phyloP scores from a whole-genome alignment of 768 basidiomycete genomes.

The Kwoniella europaea region DNA sequence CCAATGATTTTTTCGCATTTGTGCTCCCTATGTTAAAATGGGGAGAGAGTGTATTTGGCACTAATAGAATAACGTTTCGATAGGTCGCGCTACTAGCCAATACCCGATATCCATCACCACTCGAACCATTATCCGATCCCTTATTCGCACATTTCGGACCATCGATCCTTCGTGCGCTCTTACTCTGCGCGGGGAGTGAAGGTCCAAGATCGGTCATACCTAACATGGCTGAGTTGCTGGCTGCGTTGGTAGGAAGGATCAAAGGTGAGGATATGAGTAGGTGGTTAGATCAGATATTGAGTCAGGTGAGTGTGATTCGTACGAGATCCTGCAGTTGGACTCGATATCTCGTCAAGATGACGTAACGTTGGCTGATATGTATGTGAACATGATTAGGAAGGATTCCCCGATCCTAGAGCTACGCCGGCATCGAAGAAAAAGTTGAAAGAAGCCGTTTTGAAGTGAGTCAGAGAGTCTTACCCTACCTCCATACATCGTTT shows the following conservation, averaged over 20 bases:
- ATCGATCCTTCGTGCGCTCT: slow-evolving; percentile 69
- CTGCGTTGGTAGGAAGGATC: slow-evolving; percentile 68
- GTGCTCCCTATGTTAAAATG: too few relatives aligned
- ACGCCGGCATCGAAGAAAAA: slow-evolving; percentile 75
- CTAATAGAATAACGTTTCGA: slow-evolving; percentile 30
- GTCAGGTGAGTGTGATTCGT: slow-evolving; percentile 40
- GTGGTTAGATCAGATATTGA: slow-evolving; percentile 78
- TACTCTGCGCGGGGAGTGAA: slow-evolving; percentile 80
- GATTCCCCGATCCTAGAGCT: slow-evolving; percentile 76
- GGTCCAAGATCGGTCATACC: slow-evolving; percentile 81
- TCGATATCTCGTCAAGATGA: too few relatives aligned
- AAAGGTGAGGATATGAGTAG: slow-evolving; percentile 63
- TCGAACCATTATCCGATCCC: slow-evolving; percentile 62
- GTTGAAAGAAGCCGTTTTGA: slow-evolving; percentile 61
- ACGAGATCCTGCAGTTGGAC: too few relatives aligned
- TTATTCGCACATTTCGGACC: slow-evolving; percentile 61
- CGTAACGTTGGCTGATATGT: too few relatives aligned
- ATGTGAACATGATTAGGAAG: slow-evolving; percentile 62
- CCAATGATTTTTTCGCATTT: too few relatives aligned
- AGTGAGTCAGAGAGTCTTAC: slow-evolving; percentile 34
- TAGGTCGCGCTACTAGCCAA: slow-evolving; percentile 68
- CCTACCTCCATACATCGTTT: too few relatives aligned
- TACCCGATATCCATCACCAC: slow-evolving; percentile 62
- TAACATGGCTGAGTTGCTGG: slow-evolving; percentile 82
- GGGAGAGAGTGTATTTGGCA: slow-evolving; percentile 67